Evolutionary conservation across 495 filamentous ascomycete species (phyloP).

Genomic region (Penicillium samsonianum): DNA sequence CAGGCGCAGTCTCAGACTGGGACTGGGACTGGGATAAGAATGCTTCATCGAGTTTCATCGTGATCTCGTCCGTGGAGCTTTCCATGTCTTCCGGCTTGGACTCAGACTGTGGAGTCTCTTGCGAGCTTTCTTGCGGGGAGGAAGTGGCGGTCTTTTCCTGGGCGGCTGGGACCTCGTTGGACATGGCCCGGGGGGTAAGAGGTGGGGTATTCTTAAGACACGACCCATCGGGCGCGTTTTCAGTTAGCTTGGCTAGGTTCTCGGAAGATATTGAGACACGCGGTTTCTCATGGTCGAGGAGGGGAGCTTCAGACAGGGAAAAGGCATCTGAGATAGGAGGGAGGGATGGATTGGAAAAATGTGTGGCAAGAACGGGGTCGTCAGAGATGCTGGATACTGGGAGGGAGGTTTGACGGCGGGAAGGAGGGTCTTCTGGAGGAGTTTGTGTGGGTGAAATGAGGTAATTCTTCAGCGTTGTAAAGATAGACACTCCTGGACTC

Average conservation of each 20-base stretch:
- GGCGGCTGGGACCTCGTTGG: slow-evolving; percentile 55
- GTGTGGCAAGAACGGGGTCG: slow-evolving; percentile 66
- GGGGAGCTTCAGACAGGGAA: slow-evolving; percentile 54
- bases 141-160: slow-evolving; percentile 40
- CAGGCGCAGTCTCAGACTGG: not conserved
- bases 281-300: slow-evolving; percentile 53
- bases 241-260: slow-evolving; percentile 86
- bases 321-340: slow-evolving; percentile 56
- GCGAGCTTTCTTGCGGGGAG: slow-evolving; percentile 27
- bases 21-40: slow-evolving; percentile 32
- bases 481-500: slow-evolving; percentile 43
- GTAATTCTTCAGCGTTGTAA: slow-evolving; percentile 46
- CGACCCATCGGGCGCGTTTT: slow-evolving; percentile 60
- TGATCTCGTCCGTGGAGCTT: slow-evolving; percentile 41
- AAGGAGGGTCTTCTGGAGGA: slow-evolving; percentile 36
- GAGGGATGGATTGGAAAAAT: slow-evolving; percentile 74
- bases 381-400: slow-evolving; percentile 68
- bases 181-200: slow-evolving; percentile 83
- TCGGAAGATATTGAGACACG: slow-evolving; percentile 58
- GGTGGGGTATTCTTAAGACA: slow-evolving; percentile 84
- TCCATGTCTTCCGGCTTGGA: slow-evolving; percentile 29
- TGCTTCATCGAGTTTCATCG: slow-evolving; percentile 48
- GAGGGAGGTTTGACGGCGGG: slow-evolving; percentile 54
- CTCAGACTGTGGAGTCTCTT: slow-evolving; percentile 20
- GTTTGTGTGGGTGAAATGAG: slow-evolving; percentile 36